Percentiles rank a stretch among this genome's conserved stretches.
Evolutionary conservation across 2,329 filamentous ascomycete genomes (phyloP).

Genomic region (Aureobasidium sp.): DNA sequence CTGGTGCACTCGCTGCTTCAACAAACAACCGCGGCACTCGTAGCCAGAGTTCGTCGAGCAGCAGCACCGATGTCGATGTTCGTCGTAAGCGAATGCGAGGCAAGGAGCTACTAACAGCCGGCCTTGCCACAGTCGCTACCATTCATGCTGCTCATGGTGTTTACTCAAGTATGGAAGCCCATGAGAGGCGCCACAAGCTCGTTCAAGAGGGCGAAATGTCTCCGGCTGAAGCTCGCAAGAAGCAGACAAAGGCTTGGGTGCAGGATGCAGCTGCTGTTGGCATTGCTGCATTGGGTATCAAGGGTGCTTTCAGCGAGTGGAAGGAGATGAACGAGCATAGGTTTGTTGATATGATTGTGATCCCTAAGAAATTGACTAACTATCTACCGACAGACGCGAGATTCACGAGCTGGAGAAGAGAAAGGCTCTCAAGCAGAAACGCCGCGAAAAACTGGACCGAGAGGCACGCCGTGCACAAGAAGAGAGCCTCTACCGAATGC

Average conservation of each 20-base stretch:
- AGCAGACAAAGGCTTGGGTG: slow-evolving; percentile 54
- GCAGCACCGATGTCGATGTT: slow-evolving; percentile 49
- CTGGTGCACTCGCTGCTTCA: slow-evolving; percentile 20
- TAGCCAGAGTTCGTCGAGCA: slow-evolving; percentile 25
- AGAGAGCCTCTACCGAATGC: slow-evolving; percentile 2
- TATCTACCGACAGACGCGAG: slow-evolving; percentile 23
- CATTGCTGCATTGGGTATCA: slow-evolving; percentile 59
- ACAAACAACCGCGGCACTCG: slow-evolving; percentile 10
- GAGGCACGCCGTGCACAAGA: not conserved
- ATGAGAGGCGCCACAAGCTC: slow-evolving; percentile 50
- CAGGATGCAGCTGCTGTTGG: slow-evolving; percentile 59
- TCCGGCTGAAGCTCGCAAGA: slow-evolving; percentile 52
- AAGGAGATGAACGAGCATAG: slow-evolving; percentile 58
- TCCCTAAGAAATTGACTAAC: not conserved
- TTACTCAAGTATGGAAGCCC: slow-evolving; percentile 55
- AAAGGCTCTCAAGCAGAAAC: slow-evolving; percentile 25
- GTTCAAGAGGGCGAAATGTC: slow-evolving; percentile 57
- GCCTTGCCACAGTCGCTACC: slow-evolving; percentile 58
- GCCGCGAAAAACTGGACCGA: not conserved
- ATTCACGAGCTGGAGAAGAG: slow-evolving; percentile 45
- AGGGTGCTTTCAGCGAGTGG: slow-evolving; percentile 57
- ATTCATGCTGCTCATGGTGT: slow-evolving; percentile 61
- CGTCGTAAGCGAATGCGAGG: slow-evolving; percentile 55
- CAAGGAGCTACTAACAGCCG: slow-evolving; percentile 58
- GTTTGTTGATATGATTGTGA: slow-evolving; percentile 30